phyloP scores from a whole-genome alignment of 2,329 filamentous ascomycete species.

The Cadophora sp. region DNA sequence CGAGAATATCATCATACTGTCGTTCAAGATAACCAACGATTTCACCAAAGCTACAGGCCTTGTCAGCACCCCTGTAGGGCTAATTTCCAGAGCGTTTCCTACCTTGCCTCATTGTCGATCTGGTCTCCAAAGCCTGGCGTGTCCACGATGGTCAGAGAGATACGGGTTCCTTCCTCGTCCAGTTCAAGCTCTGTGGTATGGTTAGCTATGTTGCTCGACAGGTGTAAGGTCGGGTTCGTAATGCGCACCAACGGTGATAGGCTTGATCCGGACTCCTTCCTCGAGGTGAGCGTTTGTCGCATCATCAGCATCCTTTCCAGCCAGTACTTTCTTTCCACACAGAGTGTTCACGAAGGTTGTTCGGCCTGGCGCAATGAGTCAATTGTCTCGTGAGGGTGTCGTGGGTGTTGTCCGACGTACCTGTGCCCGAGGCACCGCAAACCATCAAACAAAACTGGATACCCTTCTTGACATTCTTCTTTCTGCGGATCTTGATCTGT shows the following conservation, averaged over 20 bases:
- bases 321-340: constrained; percentile 90
- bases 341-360: constrained; percentile 99
- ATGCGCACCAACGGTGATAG: constrained; percentile 88
- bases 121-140: constrained; percentile 98
- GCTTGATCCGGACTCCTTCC: constrained; percentile 98
- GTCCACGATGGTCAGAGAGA: constrained; percentile 97
- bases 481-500: constrained; percentile 95
- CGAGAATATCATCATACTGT: constrained; percentile 99
- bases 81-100: constrained; percentile 43
- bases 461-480: constrained; percentile 94
- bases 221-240: constrained; percentile 18
- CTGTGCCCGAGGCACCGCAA: constrained; percentile 97
- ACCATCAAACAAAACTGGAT: constrained; percentile 99
- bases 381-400: constrained; percentile 22
- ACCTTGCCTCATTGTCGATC: constrained; percentile 99
- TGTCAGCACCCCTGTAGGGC: constrained; percentile 39
- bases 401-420: constrained; percentile 59
- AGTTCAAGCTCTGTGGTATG: constrained; percentile 79
- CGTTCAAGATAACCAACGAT: constrained; percentile 98
- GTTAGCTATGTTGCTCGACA: constrained; percentile 42
- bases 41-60: constrained; percentile 78
- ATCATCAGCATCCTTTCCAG: constrained; percentile 93
- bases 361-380: constrained; percentile 66
- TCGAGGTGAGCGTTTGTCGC: constrained; percentile 87
- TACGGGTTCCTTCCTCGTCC: constrained; percentile 97